Evolutionary conservation across 2,329 filamentous ascomycete genomes (phyloP).

Genomic region (Calycina marina): DNA sequence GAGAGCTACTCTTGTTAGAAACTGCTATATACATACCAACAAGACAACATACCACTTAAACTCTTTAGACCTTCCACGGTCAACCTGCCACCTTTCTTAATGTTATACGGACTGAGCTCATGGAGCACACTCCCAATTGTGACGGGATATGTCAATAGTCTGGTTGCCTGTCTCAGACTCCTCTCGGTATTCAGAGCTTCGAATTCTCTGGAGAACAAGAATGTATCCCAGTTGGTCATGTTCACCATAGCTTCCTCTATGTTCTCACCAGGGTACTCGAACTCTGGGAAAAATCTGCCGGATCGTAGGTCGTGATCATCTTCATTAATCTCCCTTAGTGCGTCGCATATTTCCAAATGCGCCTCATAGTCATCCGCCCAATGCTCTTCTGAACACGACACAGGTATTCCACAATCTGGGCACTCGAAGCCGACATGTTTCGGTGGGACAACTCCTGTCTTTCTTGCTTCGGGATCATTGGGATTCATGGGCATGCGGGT

Average conservation of each 20-base stretch:
- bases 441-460: constrained; percentile 46
- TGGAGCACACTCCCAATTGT: constrained; percentile 86
- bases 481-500: constrained; percentile 54
- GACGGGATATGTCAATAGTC: constrained; percentile 82
- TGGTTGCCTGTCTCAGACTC: constrained; percentile 82
- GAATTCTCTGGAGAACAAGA: constrained; percentile 84
- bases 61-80: constrained; percentile 87
- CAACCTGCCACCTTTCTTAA: constrained; percentile 59
- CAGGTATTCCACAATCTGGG: constrained; percentile 85
- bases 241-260: constrained; percentile 89
- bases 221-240: constrained; percentile 98
- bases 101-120: constrained; percentile 83
- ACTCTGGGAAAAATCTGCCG: constrained; percentile 85
- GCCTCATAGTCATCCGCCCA: constrained; percentile 93
- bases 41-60: constrained; percentile 56
- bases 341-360: constrained; percentile 86
- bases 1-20: constrained; percentile 42
- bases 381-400: constrained; percentile 88
- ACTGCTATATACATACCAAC: background rate
- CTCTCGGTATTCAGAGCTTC: constrained; percentile 82
- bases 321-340: constrained; percentile 84
- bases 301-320: constrained; percentile 92
- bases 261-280: constrained; percentile 77
- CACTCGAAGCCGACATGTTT: constrained; percentile 88
- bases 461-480: constrained; percentile 46